phyloP scores from a whole-genome alignment of 306 rosid species.

The Vigna mungo region DNA sequence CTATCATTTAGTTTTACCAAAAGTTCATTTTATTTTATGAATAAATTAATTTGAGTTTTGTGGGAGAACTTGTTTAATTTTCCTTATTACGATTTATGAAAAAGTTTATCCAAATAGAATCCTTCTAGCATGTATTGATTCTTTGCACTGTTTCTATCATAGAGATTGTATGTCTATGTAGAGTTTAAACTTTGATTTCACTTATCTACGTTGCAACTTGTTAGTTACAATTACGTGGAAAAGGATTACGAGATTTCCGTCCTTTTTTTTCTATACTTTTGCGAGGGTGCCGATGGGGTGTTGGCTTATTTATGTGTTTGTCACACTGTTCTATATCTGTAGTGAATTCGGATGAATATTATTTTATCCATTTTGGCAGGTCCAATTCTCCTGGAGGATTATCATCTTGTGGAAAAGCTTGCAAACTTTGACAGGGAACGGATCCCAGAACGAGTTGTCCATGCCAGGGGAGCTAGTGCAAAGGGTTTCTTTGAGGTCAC shows the following conservation, averaged over 20 bases:
- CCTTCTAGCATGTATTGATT: too few species aligned
- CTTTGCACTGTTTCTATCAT: background rate
- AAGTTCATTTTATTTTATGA: background rate
- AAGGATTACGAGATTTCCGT: background rate
- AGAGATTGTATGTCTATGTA: background rate
- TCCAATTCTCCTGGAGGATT: slow-evolving; percentile 95
- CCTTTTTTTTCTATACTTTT: background rate
- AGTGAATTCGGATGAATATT: slow-evolving; percentile 16
- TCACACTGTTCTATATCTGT: background rate
- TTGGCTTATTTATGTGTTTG: slow-evolving; percentile 1
- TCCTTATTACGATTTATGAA: background rate
- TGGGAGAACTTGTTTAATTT: background rate
- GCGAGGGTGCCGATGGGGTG: background rate
- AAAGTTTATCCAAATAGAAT: background rate
- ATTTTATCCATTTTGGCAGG: slow-evolving; percentile 55
- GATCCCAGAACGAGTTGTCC: slow-evolving; percentile 95
- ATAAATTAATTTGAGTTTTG: too few species aligned
- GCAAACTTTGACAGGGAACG: slow-evolving; percentile 91
- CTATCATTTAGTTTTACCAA: too few species aligned
- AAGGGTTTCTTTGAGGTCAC: slow-evolving; percentile 99
- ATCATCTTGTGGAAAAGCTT: slow-evolving; percentile 90
- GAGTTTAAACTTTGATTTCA: slow-evolving; percentile 2
- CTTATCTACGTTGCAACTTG: slow-evolving; percentile 16
- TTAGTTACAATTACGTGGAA: background rate
- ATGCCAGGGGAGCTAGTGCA: slow-evolving; percentile 99